Percentiles rank a stretch among this genome's conserved stretches.
phyloP scores from a whole-genome alignment of 495 filamentous ascomycete species.

The Xylaria sp. region DNA sequence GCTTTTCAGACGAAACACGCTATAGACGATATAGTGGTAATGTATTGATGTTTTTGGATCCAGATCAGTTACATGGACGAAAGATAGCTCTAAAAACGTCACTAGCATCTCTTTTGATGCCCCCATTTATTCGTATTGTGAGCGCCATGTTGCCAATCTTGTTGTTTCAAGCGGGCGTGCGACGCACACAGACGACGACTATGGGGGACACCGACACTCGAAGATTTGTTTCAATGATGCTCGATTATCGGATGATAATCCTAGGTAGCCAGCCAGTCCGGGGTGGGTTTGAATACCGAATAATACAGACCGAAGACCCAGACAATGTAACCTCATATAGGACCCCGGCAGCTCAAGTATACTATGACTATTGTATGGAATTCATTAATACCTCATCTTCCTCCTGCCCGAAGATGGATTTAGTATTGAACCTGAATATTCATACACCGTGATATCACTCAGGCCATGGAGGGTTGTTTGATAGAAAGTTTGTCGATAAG shows the following conservation, averaged over 20 bases:
- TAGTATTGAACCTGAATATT: not conserved
- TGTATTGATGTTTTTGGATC: not conserved
- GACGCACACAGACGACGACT: not conserved
- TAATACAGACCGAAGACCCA: not conserved
- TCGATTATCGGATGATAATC: conserved; percentile 19
- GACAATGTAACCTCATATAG: conserved; percentile 15
- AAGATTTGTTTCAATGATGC: conserved; percentile 8
- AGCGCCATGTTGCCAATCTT: not conserved
- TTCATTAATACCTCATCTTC: not conserved
- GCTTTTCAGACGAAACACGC: conserved; percentile 6
- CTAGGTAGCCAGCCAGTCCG: conserved; percentile 6
- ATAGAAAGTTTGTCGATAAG: not conserved
- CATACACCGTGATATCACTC: not conserved
- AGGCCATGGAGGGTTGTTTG: not conserved
- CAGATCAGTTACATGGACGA: not conserved
- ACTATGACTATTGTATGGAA: not conserved
- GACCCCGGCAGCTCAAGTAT: not conserved
- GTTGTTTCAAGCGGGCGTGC: conserved; percentile 11
- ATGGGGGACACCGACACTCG: conserved; percentile 12
- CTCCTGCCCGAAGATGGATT: not conserved
- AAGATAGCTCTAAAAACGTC: not conserved
- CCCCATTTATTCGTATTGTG: conserved; percentile 17
- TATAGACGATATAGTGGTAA: not conserved
- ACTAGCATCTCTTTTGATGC: not conserved
- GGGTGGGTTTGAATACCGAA: not conserved